Base-by-base conservation (phyloP, 768 basidiomycete genomes). In the Pleurotus djamor region DNA sequence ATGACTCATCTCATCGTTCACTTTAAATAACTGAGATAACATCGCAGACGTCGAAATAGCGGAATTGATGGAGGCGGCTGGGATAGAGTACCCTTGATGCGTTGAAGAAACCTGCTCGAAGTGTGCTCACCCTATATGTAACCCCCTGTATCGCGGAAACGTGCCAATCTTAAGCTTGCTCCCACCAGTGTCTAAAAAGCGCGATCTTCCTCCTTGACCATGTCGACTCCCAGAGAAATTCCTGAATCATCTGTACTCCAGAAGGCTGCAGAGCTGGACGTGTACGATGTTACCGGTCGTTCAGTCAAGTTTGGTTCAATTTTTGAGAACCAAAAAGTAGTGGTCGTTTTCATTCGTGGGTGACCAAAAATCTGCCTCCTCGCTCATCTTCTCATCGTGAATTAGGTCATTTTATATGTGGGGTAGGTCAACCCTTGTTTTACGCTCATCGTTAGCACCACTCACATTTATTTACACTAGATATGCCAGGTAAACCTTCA, bases 311-410 rank as follows among this genome's bases (percentile, higher is more conserved):
- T 89, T 68, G 82, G 85, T 0, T 77, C 74, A 1, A 52, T 89
- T 4, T 81, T 83, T 60, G 69, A 76, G 44, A 66, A 77, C 2
- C 67, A 81, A 63, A 83, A 80, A 65, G 82, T 81, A 0, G 71
- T 89, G 10, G 78, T 88, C 3, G 83, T 89, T 1, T 88, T 89
- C 68, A 84, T 88, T 58, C 82, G 87, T 86, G 54, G 60, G 75
- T 65, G 12, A 3, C 47, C 38, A 41, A 16, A 7, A 7, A 14
- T 33, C 34, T 5, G 6, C 41, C 4, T 59, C n/a, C 21, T 35
- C 6, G 34, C 47, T 62, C 8, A 28, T 21, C 38, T 6, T 45
- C 35, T 48, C 51, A 38, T 37, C 45, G 14, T 13, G 12, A 44
- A 12, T 48, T 7, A 86, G 85, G 85, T 6, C 85, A 87, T 68